Conservation (phyloP, 164 flowering plant genomes). For the grape (Vitis vinifera) region DNA sequence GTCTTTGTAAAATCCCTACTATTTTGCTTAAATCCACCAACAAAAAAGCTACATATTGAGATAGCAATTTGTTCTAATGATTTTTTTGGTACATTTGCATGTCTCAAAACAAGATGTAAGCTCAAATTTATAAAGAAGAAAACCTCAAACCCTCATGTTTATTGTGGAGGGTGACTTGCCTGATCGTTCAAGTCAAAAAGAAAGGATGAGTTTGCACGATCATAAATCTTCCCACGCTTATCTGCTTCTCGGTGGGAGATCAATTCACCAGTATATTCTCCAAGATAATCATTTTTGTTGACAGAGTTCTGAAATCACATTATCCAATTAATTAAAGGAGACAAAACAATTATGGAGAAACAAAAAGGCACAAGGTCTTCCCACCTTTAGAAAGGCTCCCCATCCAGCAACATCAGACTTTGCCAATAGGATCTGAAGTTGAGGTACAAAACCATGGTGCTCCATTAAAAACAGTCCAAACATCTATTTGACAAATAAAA, state of each 20-base stretch:
- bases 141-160: not conserved
- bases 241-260: constrained; percentile 95
- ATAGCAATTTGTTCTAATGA: not conserved
- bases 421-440: constrained; percentile 71
- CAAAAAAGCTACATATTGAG: not conserved
- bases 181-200: constrained; percentile 96
- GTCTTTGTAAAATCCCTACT: too few relatives aligned
- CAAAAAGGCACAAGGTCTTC: not conserved
- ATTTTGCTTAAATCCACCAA: too few relatives aligned
- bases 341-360: not conserved
- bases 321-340: constrained; percentile 11
- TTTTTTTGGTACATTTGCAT: too few relatives aligned
- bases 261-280: constrained; percentile 98
- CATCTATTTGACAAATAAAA: constrained; percentile 3
- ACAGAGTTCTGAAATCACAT: constrained; percentile 72
- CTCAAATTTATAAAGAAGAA: not conserved
- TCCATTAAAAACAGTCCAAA: not conserved
- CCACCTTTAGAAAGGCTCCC: constrained; percentile 98
- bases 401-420: constrained; percentile 98
- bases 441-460: not conserved
- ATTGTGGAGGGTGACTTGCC: constrained; percentile 37
- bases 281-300: constrained; percentile 89
- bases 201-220: constrained; percentile 91
- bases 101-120: too few relatives aligned
- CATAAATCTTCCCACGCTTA: constrained; percentile 96